These are phyloP conservation scores for Eucalyptus tenuipes DNA, from an alignment of 345 rosid species.

Conservation along the genomic window DNA sequence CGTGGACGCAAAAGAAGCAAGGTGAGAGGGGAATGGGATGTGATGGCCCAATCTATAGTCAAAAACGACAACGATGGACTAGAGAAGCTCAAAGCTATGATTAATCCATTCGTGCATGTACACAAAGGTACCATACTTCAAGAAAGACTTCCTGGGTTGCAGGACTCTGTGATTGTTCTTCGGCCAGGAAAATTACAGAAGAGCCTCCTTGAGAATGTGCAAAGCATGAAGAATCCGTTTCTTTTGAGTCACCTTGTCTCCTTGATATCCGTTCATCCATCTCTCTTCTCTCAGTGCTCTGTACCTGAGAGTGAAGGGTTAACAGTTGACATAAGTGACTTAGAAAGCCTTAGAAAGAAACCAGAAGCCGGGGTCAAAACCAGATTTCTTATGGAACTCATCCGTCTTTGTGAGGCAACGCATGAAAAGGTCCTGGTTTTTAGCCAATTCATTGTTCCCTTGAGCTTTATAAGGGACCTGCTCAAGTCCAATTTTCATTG, in stretches of 20 bases:
- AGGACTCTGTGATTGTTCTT: conserved; percentile 43
- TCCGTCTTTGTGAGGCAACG: conserved; percentile 19
- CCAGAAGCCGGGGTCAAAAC: conserved; percentile 52
- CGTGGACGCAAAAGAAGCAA: background rate
- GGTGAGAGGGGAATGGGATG: background rate
- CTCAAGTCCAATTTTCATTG: conserved; percentile 22
- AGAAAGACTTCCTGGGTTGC: conserved; percentile 58
- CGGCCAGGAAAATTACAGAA: conserved; percentile 31
- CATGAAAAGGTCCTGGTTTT: conserved; percentile 69
- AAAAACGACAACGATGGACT: background rate
- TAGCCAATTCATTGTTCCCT: conserved; percentile 42
- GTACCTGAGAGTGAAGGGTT: background rate
- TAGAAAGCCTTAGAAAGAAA: conserved; percentile 11
- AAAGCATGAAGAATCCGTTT: background rate
- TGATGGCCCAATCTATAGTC: background rate
- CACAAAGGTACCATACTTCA: conserved; percentile 47
- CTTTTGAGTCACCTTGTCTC: conserved; percentile 18
- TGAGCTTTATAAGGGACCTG: conserved; percentile 34
- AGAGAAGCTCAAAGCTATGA: conserved; percentile 11
- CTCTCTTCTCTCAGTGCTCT: conserved; percentile 4
- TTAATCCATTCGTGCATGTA: conserved; percentile 64
- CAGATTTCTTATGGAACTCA: conserved; percentile 41
- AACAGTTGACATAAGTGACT: background rate
- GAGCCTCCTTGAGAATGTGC: conserved; percentile 13
- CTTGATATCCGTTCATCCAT: conserved; percentile 55